Evolutionary conservation across 2,329 filamentous ascomycete genomes (phyloP).

Genomic region (Xylaria sp.): DNA sequence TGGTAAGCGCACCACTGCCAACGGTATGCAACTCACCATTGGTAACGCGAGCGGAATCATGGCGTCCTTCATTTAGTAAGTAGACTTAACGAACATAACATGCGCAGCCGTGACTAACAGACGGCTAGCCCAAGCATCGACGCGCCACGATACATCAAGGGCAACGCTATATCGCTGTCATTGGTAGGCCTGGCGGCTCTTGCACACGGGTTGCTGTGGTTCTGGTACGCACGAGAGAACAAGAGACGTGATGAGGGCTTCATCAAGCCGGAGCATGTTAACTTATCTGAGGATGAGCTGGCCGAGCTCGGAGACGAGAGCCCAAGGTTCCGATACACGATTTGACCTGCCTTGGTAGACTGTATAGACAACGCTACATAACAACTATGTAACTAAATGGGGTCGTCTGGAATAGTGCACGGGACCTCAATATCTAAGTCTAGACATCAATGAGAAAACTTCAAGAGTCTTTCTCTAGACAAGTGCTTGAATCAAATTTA

Average conservation of each 20-base stretch:
- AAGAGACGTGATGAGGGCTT: constrained; percentile 54
- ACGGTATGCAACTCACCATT: constrained; percentile 74
- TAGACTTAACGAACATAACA: background rate
- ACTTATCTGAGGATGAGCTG: constrained; percentile 59
- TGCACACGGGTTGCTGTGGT: constrained; percentile 65
- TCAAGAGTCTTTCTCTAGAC: too few relatives aligned
- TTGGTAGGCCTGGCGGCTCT: constrained; percentile 65
- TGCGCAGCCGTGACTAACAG: constrained; percentile 25
- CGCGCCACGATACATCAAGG: constrained; percentile 67
- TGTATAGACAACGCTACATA: background rate
- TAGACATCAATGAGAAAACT: too few relatives aligned
- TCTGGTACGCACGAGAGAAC: constrained; percentile 62
- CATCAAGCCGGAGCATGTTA: constrained; percentile 53
- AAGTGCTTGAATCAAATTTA: background rate
- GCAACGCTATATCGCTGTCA: constrained; percentile 69
- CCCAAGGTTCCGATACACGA: constrained; percentile 60
- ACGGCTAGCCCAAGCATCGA: constrained; percentile 55
- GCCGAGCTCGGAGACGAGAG: constrained; percentile 64
- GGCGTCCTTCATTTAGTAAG: constrained; percentile 72
- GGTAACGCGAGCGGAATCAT: constrained; percentile 77
- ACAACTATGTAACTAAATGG: background rate
- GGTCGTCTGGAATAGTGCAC: background rate
- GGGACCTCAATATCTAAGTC: background rate
- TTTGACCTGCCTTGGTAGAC: constrained; percentile 37
- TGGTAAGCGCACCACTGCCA: constrained; percentile 78